Evolutionary conservation across 768 basidiomycete genomes (phyloP), one percentile per base, ranked within the genome.

Genomic region (Paxillus involutus): DNA sequence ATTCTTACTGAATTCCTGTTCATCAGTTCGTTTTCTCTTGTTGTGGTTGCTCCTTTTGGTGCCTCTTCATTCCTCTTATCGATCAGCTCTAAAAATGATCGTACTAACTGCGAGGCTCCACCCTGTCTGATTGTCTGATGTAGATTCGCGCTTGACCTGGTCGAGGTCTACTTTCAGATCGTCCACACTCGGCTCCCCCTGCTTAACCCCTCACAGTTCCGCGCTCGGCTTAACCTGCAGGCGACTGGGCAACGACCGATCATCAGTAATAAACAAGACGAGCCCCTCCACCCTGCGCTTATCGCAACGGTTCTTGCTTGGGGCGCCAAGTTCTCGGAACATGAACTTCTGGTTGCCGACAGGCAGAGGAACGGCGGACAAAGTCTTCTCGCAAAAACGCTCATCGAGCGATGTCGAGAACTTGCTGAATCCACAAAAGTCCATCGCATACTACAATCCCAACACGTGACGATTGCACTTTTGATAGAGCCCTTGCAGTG

Each of bases 141-240:
- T 52, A 97, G 94, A 72, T 91, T 98, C 64, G 89, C 93, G 3
- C 83, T 89, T 49, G 94, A 98, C 73, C 86, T 97, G 49, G 86
- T 96, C 64, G 93, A 97, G 72, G 92, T 95, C 43, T 98, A 88
- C 74, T 95, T 96, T 69, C 91, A 95, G 70, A 90, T 91, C 56
- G 89, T 91, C 39, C 93, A 95, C 71, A 88, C 89, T 24, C 86
- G 94, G 51, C 78, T 91, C 53, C 93, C 94, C 47, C 81, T 94
- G 47, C 83, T 95, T 69, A 90, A 93, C 73, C 91, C 91, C 53
- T 74, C 80, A 24, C 83, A 86, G 61, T 92, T 95, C 70, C 88
- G 91, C 53, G 78, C 78, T 41, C 85, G 87, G 16, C 79, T 94
- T 52, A 78, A 81, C 57, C 63, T 83, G 3, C 71, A 69, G 17